Evolutionary conservation across 1,139 yeast genomes (phyloP).

Genomic region (Yamadazyma trypodendri): DNA sequence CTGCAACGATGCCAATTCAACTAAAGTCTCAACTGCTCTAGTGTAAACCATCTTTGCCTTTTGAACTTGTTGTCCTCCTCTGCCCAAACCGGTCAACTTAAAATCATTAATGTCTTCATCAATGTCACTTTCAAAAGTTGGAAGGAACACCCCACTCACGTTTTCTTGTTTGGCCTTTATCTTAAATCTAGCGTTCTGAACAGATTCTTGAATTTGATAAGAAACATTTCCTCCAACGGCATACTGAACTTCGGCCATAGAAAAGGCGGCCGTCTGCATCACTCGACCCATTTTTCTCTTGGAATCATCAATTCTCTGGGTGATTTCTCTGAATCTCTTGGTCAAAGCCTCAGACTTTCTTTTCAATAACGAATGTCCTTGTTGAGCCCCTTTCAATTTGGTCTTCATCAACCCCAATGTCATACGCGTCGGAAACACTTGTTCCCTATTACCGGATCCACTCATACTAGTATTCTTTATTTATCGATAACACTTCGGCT

Average conservation of each 20-base stretch:
- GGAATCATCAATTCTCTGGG: constrained; percentile 91
- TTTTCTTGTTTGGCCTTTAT: constrained; percentile 93
- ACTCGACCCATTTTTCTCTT: constrained; percentile 97
- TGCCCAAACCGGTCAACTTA: constrained; percentile 92
- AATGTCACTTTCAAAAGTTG: constrained; percentile 84
- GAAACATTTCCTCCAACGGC: constrained; percentile 96
- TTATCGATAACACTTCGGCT: neutral
- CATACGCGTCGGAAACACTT: constrained; percentile 96
- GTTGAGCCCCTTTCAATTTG: constrained; percentile 95
- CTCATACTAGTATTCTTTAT: constrained; percentile 28
- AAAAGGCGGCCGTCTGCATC: constrained; percentile 97
- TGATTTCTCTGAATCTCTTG: constrained; percentile 92
- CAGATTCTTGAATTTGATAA: constrained; percentile 94
- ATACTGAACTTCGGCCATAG: constrained; percentile 93
- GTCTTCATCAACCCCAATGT: constrained; percentile 93
- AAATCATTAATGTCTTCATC: constrained; percentile 88
- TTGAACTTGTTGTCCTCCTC: constrained; percentile 98
- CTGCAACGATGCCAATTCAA: constrained; percentile 90
- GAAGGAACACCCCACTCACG: constrained; percentile 92
- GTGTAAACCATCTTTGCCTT: constrained; percentile 91
- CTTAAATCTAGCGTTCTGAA: constrained; percentile 84
- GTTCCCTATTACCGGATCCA: constrained; percentile 64
- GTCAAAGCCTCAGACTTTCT: constrained; percentile 97
- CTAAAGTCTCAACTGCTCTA: constrained; percentile 92
- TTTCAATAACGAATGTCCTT: constrained; percentile 89